These are phyloP conservation scores for Botrytis medusae DNA, from an alignment of 2,329 filamentous ascomycete species.

Conservation along the genomic window DNA sequence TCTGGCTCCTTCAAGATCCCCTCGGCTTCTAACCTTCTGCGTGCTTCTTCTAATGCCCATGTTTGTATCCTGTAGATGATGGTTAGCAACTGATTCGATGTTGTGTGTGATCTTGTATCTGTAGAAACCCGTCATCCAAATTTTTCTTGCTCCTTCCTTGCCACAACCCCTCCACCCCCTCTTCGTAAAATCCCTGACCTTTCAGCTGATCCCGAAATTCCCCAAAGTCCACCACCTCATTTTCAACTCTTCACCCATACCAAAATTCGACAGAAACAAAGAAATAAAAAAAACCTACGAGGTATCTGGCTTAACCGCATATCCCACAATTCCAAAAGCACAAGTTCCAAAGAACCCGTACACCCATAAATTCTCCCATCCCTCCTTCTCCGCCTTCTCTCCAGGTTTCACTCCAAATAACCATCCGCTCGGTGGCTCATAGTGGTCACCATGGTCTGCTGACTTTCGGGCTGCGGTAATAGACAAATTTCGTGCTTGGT, in stretches of 20 bases:
- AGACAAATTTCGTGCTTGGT: conserved; percentile 6
- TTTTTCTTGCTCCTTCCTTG: conserved; percentile 2
- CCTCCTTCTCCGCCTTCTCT: conserved; percentile 93
- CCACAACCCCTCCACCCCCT: conserved; percentile 11
- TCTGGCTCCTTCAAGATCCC: conserved; percentile 83
- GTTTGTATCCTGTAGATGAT: conserved; percentile 79
- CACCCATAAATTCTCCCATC: conserved; percentile 87
- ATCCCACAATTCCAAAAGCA: conserved; percentile 70
- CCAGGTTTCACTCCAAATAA: conserved; percentile 92
- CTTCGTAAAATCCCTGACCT: background rate
- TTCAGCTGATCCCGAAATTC: conserved; percentile 5
- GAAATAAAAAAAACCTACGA: conserved; percentile 66
- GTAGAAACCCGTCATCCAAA: background rate
- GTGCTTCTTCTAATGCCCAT: conserved; percentile 96
- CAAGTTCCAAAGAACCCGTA: conserved; percentile 82
- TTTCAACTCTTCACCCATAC: conserved; percentile 6
- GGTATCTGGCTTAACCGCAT: conserved; percentile 97
- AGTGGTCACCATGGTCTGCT: conserved; percentile 52
- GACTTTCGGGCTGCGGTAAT: conserved; percentile 13
- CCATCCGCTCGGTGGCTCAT: conserved; percentile 88
- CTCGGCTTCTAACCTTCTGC: conserved; percentile 91
- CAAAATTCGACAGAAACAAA: conserved; percentile 15
- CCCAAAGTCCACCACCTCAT: background rate
- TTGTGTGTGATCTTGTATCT: background rate
- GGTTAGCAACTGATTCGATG: background rate